These are phyloP conservation scores for Schizophyllum commune DNA, from an alignment of 1,284 basidiomycete genomes.

Conservation along the genomic window DNA sequence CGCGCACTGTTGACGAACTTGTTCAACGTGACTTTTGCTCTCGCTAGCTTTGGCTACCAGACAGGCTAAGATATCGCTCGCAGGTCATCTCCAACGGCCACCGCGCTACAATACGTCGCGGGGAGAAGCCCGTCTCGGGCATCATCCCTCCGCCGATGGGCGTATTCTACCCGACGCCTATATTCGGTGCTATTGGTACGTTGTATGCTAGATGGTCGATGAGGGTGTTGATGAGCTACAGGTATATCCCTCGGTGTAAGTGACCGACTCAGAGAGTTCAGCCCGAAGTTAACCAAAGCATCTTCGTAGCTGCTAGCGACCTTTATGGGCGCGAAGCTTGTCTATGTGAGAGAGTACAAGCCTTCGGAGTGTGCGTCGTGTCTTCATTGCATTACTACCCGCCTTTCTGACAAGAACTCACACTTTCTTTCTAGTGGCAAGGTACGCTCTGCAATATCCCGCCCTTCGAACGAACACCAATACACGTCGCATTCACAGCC, in stretches of 20 bases:
- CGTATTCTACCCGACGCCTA: not conserved
- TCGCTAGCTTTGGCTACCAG: no score
- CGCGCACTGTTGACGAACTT: slow-evolving; percentile 47
- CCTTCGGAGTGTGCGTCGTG: not conserved
- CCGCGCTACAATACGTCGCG: slow-evolving; percentile 36
- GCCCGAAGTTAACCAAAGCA: not conserved
- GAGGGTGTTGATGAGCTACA: not conserved
- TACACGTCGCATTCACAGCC: not conserved
- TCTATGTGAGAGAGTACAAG: not conserved
- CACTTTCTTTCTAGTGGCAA: not conserved
- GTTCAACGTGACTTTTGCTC: slow-evolving; percentile 29
- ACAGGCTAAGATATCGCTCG: no score
- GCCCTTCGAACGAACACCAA: no score
- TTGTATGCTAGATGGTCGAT: not conserved
- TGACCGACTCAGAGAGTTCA: no score
- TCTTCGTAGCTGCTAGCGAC: not conserved
- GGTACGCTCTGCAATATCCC: not conserved
- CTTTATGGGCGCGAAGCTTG: not conserved
- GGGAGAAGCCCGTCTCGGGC: slow-evolving; percentile 27
- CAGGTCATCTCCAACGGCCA: slow-evolving; percentile 32
- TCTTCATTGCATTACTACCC: no score
- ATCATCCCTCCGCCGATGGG: not conserved
- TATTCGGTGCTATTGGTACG: not conserved
- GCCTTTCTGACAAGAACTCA: not conserved
- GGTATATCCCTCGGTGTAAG: not conserved